Conservation (phyloP, 192 early-diverging fungal genomes). For the Backusella luteola region DNA sequence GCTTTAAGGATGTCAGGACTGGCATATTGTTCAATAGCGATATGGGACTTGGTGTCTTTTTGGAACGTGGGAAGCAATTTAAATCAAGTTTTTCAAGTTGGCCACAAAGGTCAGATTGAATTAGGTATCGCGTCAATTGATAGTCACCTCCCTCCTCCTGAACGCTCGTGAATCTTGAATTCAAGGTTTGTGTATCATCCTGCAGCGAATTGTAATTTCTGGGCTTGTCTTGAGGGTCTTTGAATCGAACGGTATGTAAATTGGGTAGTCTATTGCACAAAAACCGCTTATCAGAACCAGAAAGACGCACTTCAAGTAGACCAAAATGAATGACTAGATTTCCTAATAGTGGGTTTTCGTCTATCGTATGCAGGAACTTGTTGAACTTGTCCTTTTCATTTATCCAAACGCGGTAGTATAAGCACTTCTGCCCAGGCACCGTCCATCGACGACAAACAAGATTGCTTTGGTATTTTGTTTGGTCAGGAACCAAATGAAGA, state of each 20-base stretch:
- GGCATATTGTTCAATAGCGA: background rate
- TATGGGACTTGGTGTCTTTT: background rate
- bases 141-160: background rate
- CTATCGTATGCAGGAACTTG: background rate
- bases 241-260: background rate
- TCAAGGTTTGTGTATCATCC: background rate
- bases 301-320: background rate
- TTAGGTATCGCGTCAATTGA: background rate
- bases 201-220: background rate
- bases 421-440: background rate
- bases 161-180: background rate
- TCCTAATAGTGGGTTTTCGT: background rate
- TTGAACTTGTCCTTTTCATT: background rate
- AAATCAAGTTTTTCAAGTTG: background rate
- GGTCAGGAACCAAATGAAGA: background rate
- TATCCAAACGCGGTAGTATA: background rate
- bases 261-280: background rate
- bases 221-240: background rate
- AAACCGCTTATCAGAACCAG: background rate
- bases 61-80: background rate
- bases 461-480: background rate
- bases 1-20: background rate
- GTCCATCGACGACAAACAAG: background rate
- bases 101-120: background rate
- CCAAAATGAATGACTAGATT: background rate